Evolutionary conservation across 129 eudicot genomes (phyloP).

Genomic region (Deinandra increscens): DNA sequence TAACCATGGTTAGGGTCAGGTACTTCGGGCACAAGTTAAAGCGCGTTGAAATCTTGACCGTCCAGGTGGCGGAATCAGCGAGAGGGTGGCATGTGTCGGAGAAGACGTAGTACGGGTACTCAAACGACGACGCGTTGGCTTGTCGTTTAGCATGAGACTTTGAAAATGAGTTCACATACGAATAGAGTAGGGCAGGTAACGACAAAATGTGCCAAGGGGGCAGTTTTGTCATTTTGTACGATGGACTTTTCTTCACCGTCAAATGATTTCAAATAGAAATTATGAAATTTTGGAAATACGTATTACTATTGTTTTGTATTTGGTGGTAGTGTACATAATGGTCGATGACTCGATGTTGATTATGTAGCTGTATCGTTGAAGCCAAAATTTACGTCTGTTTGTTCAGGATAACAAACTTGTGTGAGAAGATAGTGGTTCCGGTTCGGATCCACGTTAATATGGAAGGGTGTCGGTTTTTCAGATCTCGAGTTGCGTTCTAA

Average conservation of each 20-base stretch:
- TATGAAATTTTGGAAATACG: no score
- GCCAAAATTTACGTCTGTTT: no score
- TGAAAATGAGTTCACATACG: slow-evolving; percentile 38
- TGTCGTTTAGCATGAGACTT: slow-evolving; percentile 47
- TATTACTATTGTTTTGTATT: no score
- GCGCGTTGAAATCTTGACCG: slow-evolving; percentile 33
- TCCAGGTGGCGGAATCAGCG: slow-evolving; percentile 49
- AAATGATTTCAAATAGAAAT: no score
- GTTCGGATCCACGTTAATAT: no score
- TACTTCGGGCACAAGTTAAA: slow-evolving; percentile 45
- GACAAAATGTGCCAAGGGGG: slow-evolving; percentile 24
- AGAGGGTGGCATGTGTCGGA: slow-evolving; percentile 58
- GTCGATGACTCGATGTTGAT: no score
- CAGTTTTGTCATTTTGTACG: neutral
- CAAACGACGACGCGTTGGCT: slow-evolving; percentile 33
- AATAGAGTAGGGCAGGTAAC: neutral
- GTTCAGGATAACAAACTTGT: no score
- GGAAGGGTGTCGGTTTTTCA: no score
- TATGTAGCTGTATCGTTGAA: no score
- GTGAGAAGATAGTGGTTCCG: no score
- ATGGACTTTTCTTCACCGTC: neutral
- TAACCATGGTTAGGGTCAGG: slow-evolving; percentile 43
- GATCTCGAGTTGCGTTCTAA: no score
- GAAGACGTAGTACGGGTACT: slow-evolving; percentile 33
- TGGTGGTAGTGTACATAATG: no score